A percentile compares a stretch with the other conserved stretches of the same genome.
These are phyloP conservation scores for Elsinoe perseae DNA, from an alignment of 2,329 filamentous ascomycete genomes.

Conservation along the genomic window DNA sequence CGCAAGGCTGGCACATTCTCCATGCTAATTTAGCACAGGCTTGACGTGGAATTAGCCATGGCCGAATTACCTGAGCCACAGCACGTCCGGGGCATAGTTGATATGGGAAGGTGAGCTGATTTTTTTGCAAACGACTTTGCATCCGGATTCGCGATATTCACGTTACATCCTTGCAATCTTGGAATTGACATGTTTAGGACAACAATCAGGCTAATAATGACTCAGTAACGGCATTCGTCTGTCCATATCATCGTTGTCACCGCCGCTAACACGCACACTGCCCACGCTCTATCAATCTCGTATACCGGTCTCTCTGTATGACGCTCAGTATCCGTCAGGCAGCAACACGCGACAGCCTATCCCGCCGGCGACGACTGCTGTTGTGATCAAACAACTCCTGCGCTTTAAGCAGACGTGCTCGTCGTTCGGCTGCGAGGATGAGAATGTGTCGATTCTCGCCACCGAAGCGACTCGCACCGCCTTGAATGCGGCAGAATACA, in stretches of 20 bases:
- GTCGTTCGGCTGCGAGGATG: constrained; percentile 57
- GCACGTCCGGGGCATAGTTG: constrained; percentile 17
- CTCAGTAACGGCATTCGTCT: constrained; percentile 87
- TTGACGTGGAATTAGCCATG: neutral
- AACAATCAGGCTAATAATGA: neutral
- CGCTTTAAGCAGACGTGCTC: constrained; percentile 65
- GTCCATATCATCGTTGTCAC: constrained; percentile 74
- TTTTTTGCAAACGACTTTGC: neutral
- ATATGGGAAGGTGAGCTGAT: constrained; percentile 19
- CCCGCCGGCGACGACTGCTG: constrained; percentile 50
- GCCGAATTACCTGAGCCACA: neutral
- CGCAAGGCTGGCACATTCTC: no score
- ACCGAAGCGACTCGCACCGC: constrained; percentile 85
- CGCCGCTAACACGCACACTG: constrained; percentile 62
- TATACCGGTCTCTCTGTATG: constrained; percentile 76
- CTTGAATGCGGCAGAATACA: constrained; percentile 62
- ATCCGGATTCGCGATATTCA: neutral
- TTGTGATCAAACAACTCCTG: constrained; percentile 59
- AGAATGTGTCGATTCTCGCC: constrained; percentile 68
- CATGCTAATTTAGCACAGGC: no score
- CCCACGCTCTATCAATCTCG: constrained; percentile 71
- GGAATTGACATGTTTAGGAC: neutral
- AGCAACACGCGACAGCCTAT: constrained; percentile 45
- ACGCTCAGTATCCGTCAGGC: constrained; percentile 52
- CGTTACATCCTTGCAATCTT: neutral